phyloP scores from a whole-genome alignment of 306 rosid genomes.

The Quercus parvula region DNA sequence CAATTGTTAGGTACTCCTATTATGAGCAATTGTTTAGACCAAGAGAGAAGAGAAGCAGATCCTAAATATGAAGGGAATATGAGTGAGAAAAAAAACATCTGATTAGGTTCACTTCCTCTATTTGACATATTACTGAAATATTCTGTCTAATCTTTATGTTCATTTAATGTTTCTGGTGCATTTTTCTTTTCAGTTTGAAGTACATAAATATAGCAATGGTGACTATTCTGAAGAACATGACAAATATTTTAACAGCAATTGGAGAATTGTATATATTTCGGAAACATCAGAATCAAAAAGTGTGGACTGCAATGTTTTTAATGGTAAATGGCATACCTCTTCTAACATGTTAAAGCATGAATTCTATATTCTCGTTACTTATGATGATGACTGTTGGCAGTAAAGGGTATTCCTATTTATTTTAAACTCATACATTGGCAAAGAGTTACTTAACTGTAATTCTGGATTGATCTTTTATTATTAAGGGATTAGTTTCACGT shows the following conservation, averaged over 20 bases:
- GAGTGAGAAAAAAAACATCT: neutral
- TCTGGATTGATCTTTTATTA: neutral
- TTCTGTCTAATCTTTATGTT: slow-evolving; percentile 6
- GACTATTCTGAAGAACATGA: slow-evolving; percentile 89
- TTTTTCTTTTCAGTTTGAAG: slow-evolving; percentile 66
- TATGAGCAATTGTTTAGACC: neutral
- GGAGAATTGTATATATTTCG: slow-evolving; percentile 77
- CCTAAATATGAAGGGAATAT: slow-evolving; percentile 6
- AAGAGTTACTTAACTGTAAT: neutral
- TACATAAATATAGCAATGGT: slow-evolving; percentile 89
- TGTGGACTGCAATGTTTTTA: slow-evolving; percentile 84
- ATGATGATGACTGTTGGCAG: neutral
- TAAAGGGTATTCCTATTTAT: neutral
- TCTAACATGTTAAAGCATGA: neutral
- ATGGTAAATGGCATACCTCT: slow-evolving; percentile 49
- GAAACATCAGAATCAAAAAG: slow-evolving; percentile 73
- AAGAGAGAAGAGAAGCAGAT: neutral
- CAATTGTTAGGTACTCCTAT: neutral
- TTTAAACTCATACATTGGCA: neutral
- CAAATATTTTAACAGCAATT: slow-evolving; percentile 79
- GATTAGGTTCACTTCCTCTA: neutral
- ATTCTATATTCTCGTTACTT: slow-evolving; percentile 6
- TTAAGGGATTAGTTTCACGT: neutral
- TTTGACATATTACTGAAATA: neutral
- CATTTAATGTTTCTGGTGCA: slow-evolving; percentile 11